Conservation (phyloP, 306 rosid genomes). For the Cicer yamashitae region DNA sequence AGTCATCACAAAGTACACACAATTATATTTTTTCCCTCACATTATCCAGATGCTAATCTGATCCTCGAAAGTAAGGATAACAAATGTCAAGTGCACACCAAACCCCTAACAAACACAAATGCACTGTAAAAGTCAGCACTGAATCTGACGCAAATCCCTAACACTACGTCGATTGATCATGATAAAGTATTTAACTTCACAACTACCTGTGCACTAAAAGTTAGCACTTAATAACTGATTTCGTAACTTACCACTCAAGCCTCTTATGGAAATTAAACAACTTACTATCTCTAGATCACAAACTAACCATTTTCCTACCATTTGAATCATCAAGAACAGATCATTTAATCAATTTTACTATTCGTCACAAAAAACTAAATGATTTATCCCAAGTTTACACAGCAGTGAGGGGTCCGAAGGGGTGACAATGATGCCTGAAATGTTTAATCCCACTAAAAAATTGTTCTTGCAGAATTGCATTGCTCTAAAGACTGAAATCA, state of each 20-base stretch:
- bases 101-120: neutral
- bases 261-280: neutral
- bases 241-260: neutral
- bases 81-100: neutral
- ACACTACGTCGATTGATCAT: neutral
- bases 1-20: neutral
- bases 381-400: neutral
- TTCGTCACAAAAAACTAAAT: constrained; percentile 15
- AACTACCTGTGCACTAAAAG: too few species aligned
- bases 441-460: constrained; percentile 17
- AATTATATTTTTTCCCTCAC: neutral
- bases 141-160: neutral
- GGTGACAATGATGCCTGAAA: neutral
- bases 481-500: neutral
- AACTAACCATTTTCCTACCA: neutral
- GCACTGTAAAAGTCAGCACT: neutral
- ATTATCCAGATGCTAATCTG: neutral
- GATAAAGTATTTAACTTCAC: neutral
- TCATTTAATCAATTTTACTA: constrained; percentile 26
- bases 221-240: neutral
- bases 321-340: neutral
- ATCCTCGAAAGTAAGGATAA: neutral
- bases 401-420: neutral
- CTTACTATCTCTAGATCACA: constrained; percentile 24
- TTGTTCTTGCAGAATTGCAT: neutral